Conservation (phyloP, 768 basidiomycete species). For the Podaxis mareebaensis region DNA sequence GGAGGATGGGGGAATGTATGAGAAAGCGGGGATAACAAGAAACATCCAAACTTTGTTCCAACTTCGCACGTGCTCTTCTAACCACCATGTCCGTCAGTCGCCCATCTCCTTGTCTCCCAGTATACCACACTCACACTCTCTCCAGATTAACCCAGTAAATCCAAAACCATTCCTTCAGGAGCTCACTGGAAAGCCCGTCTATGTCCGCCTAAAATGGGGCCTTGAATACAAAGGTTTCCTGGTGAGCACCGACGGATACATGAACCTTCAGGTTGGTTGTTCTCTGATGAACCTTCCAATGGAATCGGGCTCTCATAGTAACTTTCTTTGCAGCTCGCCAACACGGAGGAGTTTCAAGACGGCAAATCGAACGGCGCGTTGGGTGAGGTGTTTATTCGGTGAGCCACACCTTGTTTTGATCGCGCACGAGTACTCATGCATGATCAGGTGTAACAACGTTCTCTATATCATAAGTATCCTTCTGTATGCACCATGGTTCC, state of each 20-base stretch:
- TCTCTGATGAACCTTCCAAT: not conserved
- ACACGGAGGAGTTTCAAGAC: constrained; percentile 97
- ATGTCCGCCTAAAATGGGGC: constrained; percentile 97
- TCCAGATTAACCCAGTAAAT: constrained; percentile 88
- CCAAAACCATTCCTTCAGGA: constrained; percentile 99
- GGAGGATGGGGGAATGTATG: constrained; percentile 11
- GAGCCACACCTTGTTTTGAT: constrained; percentile 27
- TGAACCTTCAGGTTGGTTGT: constrained; percentile 90
- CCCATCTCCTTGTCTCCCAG: constrained; percentile 13
- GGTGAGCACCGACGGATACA: constrained; percentile 98
- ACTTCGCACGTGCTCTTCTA: constrained; percentile 42
- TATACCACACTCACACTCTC: constrained; percentile 12
- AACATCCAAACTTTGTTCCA: constrained; percentile 24
- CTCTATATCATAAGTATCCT: constrained; percentile 86
- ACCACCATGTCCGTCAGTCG: constrained; percentile 68
- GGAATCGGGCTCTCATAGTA: not conserved
- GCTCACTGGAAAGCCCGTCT: constrained; percentile 95
- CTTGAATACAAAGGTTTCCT: constrained; percentile 99
- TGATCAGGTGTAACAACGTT: constrained; percentile 86
- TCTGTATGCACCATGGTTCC: constrained; percentile 10
- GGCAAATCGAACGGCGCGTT: constrained; percentile 93
- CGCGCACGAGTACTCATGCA: constrained; percentile 18
- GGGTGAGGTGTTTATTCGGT: constrained; percentile 99
- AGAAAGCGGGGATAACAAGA: constrained; percentile 1
- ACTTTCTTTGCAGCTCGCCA: constrained; percentile 73